Base-by-base conservation (phyloP, 805 yeast species). In the Ogataea haglerorum region DNA sequence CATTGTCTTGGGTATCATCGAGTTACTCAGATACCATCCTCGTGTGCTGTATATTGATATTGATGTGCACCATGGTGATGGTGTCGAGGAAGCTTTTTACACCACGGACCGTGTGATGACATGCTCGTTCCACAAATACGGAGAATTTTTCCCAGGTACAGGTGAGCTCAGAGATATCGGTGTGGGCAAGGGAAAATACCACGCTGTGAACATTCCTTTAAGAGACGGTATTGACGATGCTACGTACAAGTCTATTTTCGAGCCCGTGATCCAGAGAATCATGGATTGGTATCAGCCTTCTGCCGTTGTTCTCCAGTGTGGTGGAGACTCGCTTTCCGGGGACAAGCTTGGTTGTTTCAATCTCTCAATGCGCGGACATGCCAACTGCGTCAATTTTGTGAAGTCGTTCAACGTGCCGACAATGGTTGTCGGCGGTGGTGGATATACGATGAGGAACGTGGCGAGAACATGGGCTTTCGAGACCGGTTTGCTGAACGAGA, bases 381-480 rank as follows among this genome's bases (percentile, higher is more conserved):
- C 97, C 29, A 95, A 91, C 64, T 93, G 99, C 70, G 87, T 91
- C 37, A 80, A 83, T 52, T 91, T 78, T 64, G 88, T 90, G 37
- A 85, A 85, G 60, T 75, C 85, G 7, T 87, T 91, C 58, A 85
- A 86, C 34, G 73, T 93, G 13, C 98, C 99, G 8, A 68, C 87
- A 75, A 76, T 93, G 82, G 95, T 93, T 22, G 73, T 93, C 15
- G 99, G 99, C 29, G 99, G 99, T 36, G 99, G 99, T 53, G 99
- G 99, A 15, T 93, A 93, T 67, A 93, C 99, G 2, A 95, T 95
- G 76, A 76, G 97, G 61, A 93, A 93, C 60, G 99, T 93, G 35
- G 88, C 97, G 5, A 72, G 99, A 52, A 76, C 95, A 10, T 91
- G 99, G 98, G 78, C 96, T 2, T 90, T 74, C 57, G 99, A 93